Evolutionary conservation across 805 yeast species (phyloP).

Genomic region (Yamadazyma tumulicola): DNA sequence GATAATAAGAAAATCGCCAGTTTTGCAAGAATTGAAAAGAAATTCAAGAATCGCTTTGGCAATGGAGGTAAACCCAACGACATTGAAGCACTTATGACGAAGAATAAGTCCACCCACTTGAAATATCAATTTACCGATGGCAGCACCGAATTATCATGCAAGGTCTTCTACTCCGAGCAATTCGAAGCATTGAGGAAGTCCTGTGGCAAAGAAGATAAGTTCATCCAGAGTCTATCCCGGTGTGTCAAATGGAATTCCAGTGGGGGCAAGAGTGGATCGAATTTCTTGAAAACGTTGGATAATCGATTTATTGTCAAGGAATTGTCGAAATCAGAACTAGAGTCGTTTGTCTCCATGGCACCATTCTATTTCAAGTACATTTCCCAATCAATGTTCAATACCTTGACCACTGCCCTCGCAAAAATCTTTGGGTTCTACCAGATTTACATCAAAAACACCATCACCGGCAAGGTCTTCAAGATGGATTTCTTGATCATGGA

Average conservation of each 20-base stretch:
- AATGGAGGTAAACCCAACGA: constrained; percentile 24
- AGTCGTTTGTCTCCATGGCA: constrained; percentile 91
- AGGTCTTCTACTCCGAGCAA: constrained; percentile 92
- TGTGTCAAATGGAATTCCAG: constrained; percentile 94
- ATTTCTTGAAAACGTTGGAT: constrained; percentile 87
- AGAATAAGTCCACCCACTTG: constrained; percentile 83
- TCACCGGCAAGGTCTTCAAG: constrained; percentile 70
- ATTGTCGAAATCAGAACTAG: constrained; percentile 80
- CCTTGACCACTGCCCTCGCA: constrained; percentile 89
- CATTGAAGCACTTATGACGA: constrained; percentile 69
- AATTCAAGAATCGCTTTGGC: constrained; percentile 30
- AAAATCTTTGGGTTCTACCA: constrained; percentile 96
- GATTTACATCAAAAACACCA: constrained; percentile 74
- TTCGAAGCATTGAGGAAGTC: constrained; percentile 89
- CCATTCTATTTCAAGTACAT: constrained; percentile 95
- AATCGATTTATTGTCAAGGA: constrained; percentile 88
- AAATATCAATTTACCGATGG: constrained; percentile 91
- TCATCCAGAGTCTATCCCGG: constrained; percentile 84
- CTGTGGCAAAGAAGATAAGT: constrained; percentile 73
- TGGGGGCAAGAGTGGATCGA: constrained; percentile 97
- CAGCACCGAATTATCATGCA: constrained; percentile 78
- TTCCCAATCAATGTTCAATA: constrained; percentile 93
- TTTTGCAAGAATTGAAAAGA: constrained; percentile 40
- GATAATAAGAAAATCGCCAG: constrained; percentile 32
- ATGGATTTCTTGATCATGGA: constrained; percentile 96